A percentile compares a stretch with the other conserved stretches of the same genome.
These are phyloP conservation scores for Solanum habrochaites DNA, from an alignment of 257 asterid genomes.

Conservation along the genomic window DNA sequence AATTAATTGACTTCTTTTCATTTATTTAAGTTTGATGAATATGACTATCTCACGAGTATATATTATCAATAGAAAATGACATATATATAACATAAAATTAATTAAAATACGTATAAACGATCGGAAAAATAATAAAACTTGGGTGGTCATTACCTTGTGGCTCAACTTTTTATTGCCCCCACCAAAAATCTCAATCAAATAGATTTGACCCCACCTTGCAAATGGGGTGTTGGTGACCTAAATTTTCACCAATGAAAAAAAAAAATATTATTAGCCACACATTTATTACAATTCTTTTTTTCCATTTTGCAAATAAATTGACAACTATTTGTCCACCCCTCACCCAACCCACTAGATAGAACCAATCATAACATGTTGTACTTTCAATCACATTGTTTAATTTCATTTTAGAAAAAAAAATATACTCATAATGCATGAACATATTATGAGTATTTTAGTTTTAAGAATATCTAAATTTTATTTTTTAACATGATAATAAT, in stretches of 20 bases:
- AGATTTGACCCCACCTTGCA: background rate
- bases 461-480: background rate
- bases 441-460: background rate
- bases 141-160: background rate
- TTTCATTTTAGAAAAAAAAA: background rate
- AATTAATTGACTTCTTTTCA: too few relatives aligned
- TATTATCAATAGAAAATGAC: accelerated
- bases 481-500: background rate
- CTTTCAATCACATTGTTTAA: background rate
- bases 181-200: background rate
- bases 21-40: background rate
- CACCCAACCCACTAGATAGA: background rate
- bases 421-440: background rate
- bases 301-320: background rate
- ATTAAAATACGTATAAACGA: accelerated
- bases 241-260: background rate
- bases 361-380: background rate
- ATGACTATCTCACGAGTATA: accelerated
- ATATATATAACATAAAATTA: background rate
- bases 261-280: background rate
- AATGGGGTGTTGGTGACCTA: background rate
- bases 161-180: background rate
- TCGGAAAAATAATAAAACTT: background rate
- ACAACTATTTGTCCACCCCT: background rate
- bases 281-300: background rate